Conservation (phyloP, 129 eudicot species). For the Tagetes patula region DNA sequence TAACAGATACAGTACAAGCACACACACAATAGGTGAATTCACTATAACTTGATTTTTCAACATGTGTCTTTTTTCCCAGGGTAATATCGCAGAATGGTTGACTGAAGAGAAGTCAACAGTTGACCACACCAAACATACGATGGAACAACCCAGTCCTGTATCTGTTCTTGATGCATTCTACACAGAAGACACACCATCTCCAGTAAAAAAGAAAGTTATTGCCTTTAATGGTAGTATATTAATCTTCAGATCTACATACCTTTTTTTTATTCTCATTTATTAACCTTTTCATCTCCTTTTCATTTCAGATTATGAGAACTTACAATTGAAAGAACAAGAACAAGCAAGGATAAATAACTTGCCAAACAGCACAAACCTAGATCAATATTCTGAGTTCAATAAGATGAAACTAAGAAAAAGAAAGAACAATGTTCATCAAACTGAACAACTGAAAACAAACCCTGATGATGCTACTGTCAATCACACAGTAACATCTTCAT, state of each 20-base stretch:
- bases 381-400: constrained; percentile 28
- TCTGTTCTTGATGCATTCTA: constrained; percentile 88
- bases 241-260: neutral
- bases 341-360: constrained; percentile 34
- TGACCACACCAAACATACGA: constrained; percentile 41
- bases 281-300: constrained; percentile 13
- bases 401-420: constrained; percentile 42
- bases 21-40: constrained; percentile 16
- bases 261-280: neutral
- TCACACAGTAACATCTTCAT: constrained; percentile 20
- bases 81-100: constrained; percentile 39
- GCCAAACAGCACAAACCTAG: constrained; percentile 26
- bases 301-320: constrained; percentile 46
- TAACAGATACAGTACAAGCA: neutral
- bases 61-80: constrained; percentile 32
- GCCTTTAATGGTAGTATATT: constrained; percentile 58
- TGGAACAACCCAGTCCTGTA: constrained; percentile 94
- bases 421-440: constrained; percentile 42
- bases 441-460: constrained; percentile 36
- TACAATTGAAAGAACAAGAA: constrained; percentile 40
- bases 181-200: constrained; percentile 80
- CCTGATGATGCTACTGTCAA: constrained; percentile 37
- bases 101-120: constrained; percentile 42
- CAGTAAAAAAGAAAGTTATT: constrained; percentile 66
- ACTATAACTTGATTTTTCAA: constrained; percentile 8